phyloP scores from a whole-genome alignment of 805 yeast genomes.

The Peterozyma toletana region DNA sequence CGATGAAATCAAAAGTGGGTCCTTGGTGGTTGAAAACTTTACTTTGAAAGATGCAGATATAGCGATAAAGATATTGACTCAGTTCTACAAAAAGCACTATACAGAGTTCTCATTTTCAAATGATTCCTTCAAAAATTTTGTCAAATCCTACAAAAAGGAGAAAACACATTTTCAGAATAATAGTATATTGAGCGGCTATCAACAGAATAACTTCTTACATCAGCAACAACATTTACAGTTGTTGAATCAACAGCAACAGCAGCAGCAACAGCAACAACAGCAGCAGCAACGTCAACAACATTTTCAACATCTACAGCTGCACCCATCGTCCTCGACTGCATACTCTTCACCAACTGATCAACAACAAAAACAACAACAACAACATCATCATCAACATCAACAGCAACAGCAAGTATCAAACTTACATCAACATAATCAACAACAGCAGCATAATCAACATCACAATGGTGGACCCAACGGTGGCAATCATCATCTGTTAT shows the following conservation, averaged over 20 bases:
- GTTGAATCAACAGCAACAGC: not conserved
- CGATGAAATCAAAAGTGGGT: not conserved
- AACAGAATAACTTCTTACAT: too few relatives aligned
- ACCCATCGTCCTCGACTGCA: not conserved
- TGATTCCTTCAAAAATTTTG: not conserved
- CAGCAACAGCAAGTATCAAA: constrained; percentile 4
- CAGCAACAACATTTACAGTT: too few relatives aligned
- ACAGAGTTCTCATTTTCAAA: not conserved
- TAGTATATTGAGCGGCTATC: too few relatives aligned
- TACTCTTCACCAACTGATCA: not conserved
- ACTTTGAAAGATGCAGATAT: not conserved
- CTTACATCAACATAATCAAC: constrained; percentile 11
- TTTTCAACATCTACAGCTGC: too few relatives aligned
- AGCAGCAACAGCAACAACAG: not conserved
- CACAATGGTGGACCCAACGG: too few relatives aligned
- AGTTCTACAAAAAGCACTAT: not conserved
- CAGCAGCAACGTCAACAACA: constrained; percentile 1
- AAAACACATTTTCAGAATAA: not conserved
- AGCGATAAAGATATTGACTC: not conserved
- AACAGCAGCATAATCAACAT: constrained; percentile 12
- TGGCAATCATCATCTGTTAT: too few relatives aligned
- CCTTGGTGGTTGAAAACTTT: not conserved
- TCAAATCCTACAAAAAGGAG: not conserved
- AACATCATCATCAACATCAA: constrained; percentile 12
- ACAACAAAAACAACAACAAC: constrained; percentile 7